Evolutionary conservation across 1,284 basidiomycete species (phyloP).

Genomic region (Microbotryum scabiosae): DNA sequence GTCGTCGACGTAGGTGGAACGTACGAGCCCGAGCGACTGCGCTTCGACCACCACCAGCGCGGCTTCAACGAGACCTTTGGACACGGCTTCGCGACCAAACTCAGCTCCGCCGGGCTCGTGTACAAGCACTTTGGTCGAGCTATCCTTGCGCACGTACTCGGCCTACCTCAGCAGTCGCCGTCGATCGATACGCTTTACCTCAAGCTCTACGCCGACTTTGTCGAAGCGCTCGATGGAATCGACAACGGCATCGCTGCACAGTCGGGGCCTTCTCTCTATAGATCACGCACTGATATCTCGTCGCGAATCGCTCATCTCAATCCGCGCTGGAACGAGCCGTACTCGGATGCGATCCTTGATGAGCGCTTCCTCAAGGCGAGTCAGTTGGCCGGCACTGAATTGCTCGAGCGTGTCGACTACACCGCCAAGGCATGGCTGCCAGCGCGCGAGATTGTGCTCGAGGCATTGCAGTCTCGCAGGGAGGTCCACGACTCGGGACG

Average conservation of each 20-base stretch:
- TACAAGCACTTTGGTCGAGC: conserved; percentile 95
- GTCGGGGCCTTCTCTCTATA: conserved; percentile 52
- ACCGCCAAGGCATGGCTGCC: conserved; percentile 87
- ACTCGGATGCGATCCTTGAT: conserved; percentile 56
- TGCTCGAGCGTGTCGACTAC: conserved; percentile 69
- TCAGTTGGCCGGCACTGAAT: conserved; percentile 74
- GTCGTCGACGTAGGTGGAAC: conserved; percentile 97
- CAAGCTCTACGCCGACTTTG: conserved; percentile 63
- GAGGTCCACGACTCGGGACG: conserved; percentile 61
- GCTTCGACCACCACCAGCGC: conserved; percentile 95
- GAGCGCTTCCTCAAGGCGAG: conserved; percentile 79
- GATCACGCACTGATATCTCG: conserved; percentile 67
- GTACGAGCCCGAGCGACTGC: conserved; percentile 67
- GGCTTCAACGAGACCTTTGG: conserved; percentile 88
- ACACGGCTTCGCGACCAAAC: conserved; percentile 65
- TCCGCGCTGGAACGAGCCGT: conserved; percentile 79
- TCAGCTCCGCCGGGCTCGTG: conserved; percentile 85
- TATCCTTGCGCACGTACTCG: conserved; percentile 62
- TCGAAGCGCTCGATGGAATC: conserved; percentile 74
- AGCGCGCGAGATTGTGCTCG: conserved; percentile 70
- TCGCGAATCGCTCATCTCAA: conserved; percentile 70
- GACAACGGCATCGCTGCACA: conserved; percentile 81
- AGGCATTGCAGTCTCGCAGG: conserved; percentile 57
- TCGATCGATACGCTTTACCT: conserved; percentile 70
- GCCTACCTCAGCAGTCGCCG: conserved; percentile 50